Percentiles rank a stretch among this genome's conserved stretches.
phyloP scores from a whole-genome alignment of 306 rosid species.

The Ochetophila trinervis region DNA sequence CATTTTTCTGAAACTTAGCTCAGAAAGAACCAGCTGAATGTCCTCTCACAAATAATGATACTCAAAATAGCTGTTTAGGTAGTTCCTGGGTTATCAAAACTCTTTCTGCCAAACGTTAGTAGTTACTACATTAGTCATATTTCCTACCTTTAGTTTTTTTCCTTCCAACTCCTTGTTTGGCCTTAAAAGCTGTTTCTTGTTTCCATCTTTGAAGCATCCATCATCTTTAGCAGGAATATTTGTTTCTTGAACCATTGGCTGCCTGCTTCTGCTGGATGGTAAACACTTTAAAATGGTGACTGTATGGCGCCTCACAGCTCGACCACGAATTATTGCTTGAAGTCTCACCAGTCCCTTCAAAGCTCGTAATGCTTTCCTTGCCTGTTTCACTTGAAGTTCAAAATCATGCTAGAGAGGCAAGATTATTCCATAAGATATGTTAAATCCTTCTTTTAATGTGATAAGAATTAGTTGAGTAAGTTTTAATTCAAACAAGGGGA shows the following conservation, averaged over 20 bases:
- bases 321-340: constrained; percentile 83
- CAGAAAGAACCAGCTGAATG: background rate
- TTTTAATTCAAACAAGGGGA: no score
- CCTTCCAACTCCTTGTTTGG: constrained; percentile 43
- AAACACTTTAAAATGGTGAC: constrained; percentile 25
- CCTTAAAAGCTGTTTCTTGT: constrained; percentile 28
- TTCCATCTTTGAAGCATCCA: constrained; percentile 14
- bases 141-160: constrained; percentile 40
- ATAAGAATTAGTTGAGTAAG: no score
- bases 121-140: background rate
- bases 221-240: constrained; percentile 24
- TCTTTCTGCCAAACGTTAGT: background rate
- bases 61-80: background rate
- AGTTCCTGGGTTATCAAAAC: constrained; percentile 2
- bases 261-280: constrained; percentile 26
- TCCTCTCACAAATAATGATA: background rate
- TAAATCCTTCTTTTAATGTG: no score
- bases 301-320: constrained; percentile 62
- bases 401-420: constrained; percentile 1
- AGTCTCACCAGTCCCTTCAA: constrained; percentile 75
- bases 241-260: constrained; percentile 27
- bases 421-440: no score
- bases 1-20: no score
- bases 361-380: constrained; percentile 82
- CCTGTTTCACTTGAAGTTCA: constrained; percentile 44